Conservation (phyloP, 139 green algal species). For the Chlorella sp. region DNA sequence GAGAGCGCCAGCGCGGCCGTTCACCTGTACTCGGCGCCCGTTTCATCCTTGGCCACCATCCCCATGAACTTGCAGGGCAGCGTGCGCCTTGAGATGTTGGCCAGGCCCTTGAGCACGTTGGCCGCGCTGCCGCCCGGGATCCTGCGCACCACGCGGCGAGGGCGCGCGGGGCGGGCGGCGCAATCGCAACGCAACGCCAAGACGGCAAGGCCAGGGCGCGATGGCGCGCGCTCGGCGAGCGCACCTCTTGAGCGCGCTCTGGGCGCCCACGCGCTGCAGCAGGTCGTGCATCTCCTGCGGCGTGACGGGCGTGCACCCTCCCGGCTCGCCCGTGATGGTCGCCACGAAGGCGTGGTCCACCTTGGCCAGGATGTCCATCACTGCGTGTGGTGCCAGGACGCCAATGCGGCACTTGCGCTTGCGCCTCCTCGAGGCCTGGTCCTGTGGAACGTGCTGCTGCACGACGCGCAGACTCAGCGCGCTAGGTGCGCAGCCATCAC, state of each 20-base stretch:
- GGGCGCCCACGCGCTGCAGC: background rate
- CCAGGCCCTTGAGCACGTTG: constrained; percentile 66
- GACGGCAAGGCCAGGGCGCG: too few relatives aligned
- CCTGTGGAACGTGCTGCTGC: too few relatives aligned
- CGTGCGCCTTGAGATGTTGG: constrained; percentile 17
- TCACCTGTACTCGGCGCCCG: constrained; percentile 43
- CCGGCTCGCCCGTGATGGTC: constrained; percentile 25
- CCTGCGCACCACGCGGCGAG: constrained; percentile 20
- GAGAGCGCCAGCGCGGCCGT: too few relatives aligned
- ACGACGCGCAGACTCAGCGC: too few relatives aligned
- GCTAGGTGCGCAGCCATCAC: too few relatives aligned
- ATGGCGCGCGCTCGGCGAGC: too few relatives aligned
- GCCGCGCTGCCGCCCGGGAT: constrained; percentile 69
- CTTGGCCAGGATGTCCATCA: constrained; percentile 48
- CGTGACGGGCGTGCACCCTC: constrained; percentile 38
- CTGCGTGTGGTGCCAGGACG: constrained; percentile 24
- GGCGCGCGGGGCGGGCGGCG: background rate
- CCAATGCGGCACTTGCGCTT: too few relatives aligned
- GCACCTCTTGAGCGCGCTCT: constrained; percentile 19
- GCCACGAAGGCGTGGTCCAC: constrained; percentile 34
- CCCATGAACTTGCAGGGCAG: constrained; percentile 48
- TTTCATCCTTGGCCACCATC: constrained; percentile 62
- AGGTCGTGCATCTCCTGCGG: constrained; percentile 23
- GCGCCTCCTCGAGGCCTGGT: too few relatives aligned
- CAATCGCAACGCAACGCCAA: too few relatives aligned